These are phyloP conservation scores for Mallotus japonicus DNA, from an alignment of 441 rosid genomes.

Conservation along the genomic window DNA sequence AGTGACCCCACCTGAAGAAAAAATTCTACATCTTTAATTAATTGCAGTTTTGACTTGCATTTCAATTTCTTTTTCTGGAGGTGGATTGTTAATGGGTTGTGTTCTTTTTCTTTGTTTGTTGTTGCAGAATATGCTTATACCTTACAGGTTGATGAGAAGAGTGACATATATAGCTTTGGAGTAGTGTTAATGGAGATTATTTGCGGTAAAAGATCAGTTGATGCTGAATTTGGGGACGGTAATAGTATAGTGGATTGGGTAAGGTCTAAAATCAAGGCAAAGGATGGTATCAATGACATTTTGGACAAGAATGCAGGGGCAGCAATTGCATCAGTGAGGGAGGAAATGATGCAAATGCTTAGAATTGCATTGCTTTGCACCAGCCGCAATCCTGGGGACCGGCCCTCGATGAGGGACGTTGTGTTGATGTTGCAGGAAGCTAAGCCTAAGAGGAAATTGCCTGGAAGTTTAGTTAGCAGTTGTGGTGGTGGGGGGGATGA, in stretches of 20 bases:
- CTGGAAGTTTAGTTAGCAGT: constrained; percentile 27
- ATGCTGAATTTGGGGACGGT: constrained; percentile 89
- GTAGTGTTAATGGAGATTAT: constrained; percentile 84
- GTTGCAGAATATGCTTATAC: constrained; percentile 86
- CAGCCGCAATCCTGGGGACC: constrained; percentile 66
- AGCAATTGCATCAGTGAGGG: constrained; percentile 56
- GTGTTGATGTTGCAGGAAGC: constrained; percentile 88
- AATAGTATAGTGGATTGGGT: constrained; percentile 96
- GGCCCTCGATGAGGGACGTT: constrained; percentile 97
- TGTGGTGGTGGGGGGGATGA: constrained; percentile 32
- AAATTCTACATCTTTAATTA: constrained; percentile 21
- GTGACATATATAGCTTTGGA: constrained; percentile 90
- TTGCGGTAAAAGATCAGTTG: constrained; percentile 75
- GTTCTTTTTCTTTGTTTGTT: not conserved
- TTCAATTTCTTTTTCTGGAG: not conserved
- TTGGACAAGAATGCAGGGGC: constrained; percentile 73
- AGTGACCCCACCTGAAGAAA: constrained; percentile 23
- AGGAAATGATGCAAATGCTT: constrained; percentile 87
- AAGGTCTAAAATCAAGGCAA: constrained; percentile 62
- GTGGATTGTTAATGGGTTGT: not conserved
- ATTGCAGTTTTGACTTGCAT: constrained; percentile 28
- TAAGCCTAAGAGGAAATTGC: constrained; percentile 71
- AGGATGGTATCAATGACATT: constrained; percentile 54
- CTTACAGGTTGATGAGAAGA: constrained; percentile 87
- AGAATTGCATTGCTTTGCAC: constrained; percentile 84